Evolutionary conservation across 352 stramenopile species (phyloP).

Genomic region (Pythium dissotocum): DNA sequence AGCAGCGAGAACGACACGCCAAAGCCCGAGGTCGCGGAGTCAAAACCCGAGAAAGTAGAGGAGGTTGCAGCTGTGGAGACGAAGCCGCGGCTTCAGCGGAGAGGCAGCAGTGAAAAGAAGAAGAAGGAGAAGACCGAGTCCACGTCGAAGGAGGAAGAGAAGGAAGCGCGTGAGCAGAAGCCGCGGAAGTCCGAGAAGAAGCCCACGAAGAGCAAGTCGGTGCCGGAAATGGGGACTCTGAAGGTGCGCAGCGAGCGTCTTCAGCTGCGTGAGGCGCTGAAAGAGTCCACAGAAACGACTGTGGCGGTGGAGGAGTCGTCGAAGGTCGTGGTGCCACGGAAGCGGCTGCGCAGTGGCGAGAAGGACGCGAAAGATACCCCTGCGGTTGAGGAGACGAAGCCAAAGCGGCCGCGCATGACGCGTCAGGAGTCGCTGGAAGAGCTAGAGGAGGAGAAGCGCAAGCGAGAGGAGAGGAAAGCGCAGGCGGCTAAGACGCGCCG

Average conservation of each 20-base stretch:
- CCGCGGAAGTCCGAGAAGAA: slow-evolving; percentile 3
- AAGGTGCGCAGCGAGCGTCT: slow-evolving; percentile 28
- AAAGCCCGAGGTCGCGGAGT: background rate
- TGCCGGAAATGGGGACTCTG: background rate
- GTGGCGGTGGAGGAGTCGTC: slow-evolving; percentile 8
- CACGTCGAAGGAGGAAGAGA: slow-evolving; percentile 1
- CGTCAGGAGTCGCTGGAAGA: slow-evolving; percentile 2
- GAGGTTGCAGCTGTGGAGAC: background rate
- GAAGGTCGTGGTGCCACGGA: slow-evolving; percentile 4
- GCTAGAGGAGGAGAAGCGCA: slow-evolving; percentile 5
- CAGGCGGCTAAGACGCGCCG: background rate
- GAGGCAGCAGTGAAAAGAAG: background rate
- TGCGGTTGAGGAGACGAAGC: background rate
- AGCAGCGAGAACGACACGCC: slow-evolving; percentile 18
- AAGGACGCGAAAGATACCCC: background rate
- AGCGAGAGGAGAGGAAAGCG: background rate
- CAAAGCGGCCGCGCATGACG: slow-evolving; percentile 12
- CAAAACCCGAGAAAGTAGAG: background rate
- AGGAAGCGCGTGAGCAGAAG: background rate
- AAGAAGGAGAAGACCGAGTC: background rate
- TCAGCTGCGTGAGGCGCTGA: slow-evolving; percentile 18
- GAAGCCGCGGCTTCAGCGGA: background rate
- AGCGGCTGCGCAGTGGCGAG: slow-evolving; percentile 12
- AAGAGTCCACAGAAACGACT: slow-evolving; percentile 8
- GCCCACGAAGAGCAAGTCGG: slow-evolving; percentile 3